Percentiles rank a stretch among this genome's conserved stretches.
Evolutionary conservation across 2,329 filamentous ascomycete genomes (phyloP).

Genomic region (Ceratocystis cacaofunesta): DNA sequence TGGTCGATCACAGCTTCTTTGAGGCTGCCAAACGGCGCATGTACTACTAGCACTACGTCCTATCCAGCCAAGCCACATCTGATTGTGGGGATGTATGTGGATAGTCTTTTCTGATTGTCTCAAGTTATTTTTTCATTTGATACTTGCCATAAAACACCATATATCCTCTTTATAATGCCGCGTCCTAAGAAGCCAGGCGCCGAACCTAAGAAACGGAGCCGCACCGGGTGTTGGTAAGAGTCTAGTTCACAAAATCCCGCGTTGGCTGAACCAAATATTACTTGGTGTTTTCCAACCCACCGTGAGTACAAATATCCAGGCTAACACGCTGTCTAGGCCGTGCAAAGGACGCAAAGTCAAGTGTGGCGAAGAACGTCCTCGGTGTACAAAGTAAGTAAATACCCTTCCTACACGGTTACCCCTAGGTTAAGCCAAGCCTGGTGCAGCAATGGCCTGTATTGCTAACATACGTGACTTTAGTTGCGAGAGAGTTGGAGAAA

Average conservation of each 20-base stretch:
- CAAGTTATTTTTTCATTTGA: neutral
- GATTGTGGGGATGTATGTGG: neutral
- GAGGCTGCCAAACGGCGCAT: neutral
- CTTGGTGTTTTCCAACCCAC: neutral
- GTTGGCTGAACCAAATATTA: neutral
- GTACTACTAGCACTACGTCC: conserved; percentile 5
- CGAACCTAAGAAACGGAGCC: conserved; percentile 32
- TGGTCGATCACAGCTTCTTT: neutral
- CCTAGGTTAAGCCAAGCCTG: neutral
- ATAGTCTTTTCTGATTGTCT: neutral
- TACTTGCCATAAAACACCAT: neutral
- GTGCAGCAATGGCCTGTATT: neutral
- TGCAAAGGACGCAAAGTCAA: conserved; percentile 62
- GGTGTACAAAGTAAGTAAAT: conserved; percentile 44
- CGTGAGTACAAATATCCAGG: neutral
- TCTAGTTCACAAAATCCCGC: neutral
- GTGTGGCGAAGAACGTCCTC: conserved; percentile 64
- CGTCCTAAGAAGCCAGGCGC: conserved; percentile 30
- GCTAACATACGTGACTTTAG: conserved; percentile 21
- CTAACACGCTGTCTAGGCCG: conserved; percentile 36
- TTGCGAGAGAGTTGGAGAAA: conserved; percentile 55
- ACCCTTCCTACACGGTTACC: neutral
- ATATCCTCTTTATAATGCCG: conserved; percentile 24
- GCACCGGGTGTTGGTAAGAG: conserved; percentile 33
- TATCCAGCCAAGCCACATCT: neutral